Base-by-base conservation (phyloP, 2,329 filamentous ascomycete species). In the Penicillium sp. region DNA sequence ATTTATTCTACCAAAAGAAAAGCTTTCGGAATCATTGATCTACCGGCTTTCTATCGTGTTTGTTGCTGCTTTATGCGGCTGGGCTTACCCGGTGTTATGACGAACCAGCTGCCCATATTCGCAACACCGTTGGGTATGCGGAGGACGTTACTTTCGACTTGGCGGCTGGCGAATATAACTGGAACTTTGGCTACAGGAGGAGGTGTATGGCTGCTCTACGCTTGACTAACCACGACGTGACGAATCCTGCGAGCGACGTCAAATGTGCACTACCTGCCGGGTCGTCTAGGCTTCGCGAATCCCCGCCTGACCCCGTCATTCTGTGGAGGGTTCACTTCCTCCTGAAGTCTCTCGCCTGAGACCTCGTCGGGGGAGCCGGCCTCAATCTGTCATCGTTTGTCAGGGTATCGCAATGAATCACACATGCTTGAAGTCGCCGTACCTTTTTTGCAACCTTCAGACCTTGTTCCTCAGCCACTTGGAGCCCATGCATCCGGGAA, bases 1-100 rank as follows among this genome's bases (percentile, higher is more conserved):
- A 99, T 85, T 85, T 98, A 80, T 87, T 89, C 70, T 88, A 90
- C 76, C 87, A 90, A 79, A 91, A 91, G 78, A 91, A 91, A 82
- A 78, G 76, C 75, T 78, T 78, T 72, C 73, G 76, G 60, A 78
- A 78, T 78, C 75, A 78, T 69, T 78, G 74, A 76, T 70, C 52
- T 9, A 46, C 41, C 30, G 44, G 46, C 53, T 65, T 55, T 48
- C 26, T 60, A 56, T 44, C 47, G 49, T 61, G 35, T 52, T 55
- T 49, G 30, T 58, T 59, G 31, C 53, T 13, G 26, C 13, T 13
- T 19, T 59, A 41, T 38, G 57, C 41, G 19, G 38, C 19, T 35
- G 49, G 48, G 29, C 19, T 7, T 47, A 46, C 53, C 57, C 52
- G 53, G 26, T 61, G 45, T 49, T 41, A 49, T 23, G 31, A 46